These are phyloP conservation scores for Chaetothyriales sp. DNA, from an alignment of 2,329 filamentous ascomycete species.

Conservation along the genomic window DNA sequence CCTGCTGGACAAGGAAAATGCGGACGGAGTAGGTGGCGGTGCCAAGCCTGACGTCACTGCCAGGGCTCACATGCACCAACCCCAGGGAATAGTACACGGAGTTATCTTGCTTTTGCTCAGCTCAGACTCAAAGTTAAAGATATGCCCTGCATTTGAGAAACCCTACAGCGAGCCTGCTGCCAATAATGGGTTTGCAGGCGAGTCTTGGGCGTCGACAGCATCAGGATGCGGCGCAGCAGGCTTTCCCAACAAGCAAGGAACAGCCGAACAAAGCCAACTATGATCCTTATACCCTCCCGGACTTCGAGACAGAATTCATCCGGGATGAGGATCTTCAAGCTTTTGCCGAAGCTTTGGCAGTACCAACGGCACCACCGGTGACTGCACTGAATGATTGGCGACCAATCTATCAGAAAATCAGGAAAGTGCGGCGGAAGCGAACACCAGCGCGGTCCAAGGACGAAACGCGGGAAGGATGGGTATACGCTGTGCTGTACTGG, in stretches of 20 bases:
- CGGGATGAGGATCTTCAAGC: conserved; percentile 54
- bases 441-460: conserved; percentile 50
- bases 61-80: background rate
- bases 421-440: conserved; percentile 33
- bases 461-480: conserved; percentile 84
- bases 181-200: background rate
- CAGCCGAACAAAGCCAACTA: conserved; percentile 2
- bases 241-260: background rate
- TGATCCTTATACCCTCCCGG: conserved; percentile 43
- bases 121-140: no score
- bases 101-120: background rate
- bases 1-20: background rate
- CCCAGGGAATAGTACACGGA: background rate
- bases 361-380: conserved; percentile 62
- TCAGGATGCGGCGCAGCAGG: background rate
- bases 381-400: conserved; percentile 93
- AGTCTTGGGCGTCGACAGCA: background rate
- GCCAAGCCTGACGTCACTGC: background rate
- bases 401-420: conserved; percentile 61
- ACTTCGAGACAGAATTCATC: conserved; percentile 65
- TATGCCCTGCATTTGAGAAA: background rate
- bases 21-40: background rate
- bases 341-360: conserved; percentile 69
- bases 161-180: background rate
- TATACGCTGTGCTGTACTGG: conserved; percentile 84